Evolutionary conservation across 768 basidiomycete genomes (phyloP), one percentile per base, ranked within the genome.

Genomic region (Cubamyces lactineus): DNA sequence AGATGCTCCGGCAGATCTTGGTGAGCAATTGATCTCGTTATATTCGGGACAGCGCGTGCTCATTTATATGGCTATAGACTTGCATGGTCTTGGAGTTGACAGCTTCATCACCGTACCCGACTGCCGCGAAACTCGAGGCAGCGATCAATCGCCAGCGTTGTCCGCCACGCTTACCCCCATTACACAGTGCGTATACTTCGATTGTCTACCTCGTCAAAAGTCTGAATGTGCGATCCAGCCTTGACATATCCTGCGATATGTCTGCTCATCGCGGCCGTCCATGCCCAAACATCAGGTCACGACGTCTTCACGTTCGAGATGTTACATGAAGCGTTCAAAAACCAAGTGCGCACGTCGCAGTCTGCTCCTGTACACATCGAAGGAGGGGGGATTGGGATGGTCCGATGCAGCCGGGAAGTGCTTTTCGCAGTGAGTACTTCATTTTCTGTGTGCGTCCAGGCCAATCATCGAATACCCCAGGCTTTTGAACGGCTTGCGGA

Each of bases 231-330:
- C 17, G 15, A 8, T n/a, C 2, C 67, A 94, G 92, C 80, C 57
- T 72, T 95, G 21, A 77, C 92, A 19, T 93, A 96, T 70, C 91
- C 95, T 8, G 78, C 84, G 2, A 74, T 94, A 19, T 94, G 92
- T 69, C 80, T 96, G 30, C 82, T 97, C 45, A 88, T 98, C 61
- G 90, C 95, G n/a, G 82, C 86, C 15, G 82, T 87, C 69, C 96
- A 97, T 70, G 80, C 86, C 4, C 77, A 86, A 24, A 87, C 86
- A 11, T 84, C 86, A 6, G 95, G 95, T 0, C 88, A 94, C 61
- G 80, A 89, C 19, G 76, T 77, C 15, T 87, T 97, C 74, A 98
- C 92, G 30, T 96, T 98, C 70, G 93, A 96, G 68, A 94, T 96
- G 87, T 82, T 96, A 8, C 82, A 89, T 63, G 91, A 92, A 54